These are phyloP conservation scores for Penicillium sp. DNA, from an alignment of 2,329 filamentous ascomycete species.

Conservation along the genomic window DNA sequence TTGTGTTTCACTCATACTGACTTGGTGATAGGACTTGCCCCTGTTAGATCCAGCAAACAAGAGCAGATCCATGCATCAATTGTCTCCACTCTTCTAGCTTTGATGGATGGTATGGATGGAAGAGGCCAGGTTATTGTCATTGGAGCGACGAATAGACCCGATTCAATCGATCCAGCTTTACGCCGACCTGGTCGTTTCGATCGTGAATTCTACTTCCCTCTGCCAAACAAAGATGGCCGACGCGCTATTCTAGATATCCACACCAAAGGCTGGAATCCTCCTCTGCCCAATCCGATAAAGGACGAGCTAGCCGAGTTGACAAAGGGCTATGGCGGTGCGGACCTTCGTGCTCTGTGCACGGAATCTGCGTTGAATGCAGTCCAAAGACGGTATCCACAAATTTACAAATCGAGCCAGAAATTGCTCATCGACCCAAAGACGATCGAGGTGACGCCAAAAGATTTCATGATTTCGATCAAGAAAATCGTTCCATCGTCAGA, in stretches of 20 bases:
- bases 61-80: slow-evolving; percentile 99
- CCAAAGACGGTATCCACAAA: slow-evolving; percentile 91
- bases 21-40: slow-evolving; percentile 61
- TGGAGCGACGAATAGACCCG: slow-evolving; percentile 94
- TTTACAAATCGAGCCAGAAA: slow-evolving; percentile 87
- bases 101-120: slow-evolving; percentile 99
- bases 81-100: slow-evolving; percentile 83
- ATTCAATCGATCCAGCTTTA: slow-evolving; percentile 94
- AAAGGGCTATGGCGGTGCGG: slow-evolving; percentile 94
- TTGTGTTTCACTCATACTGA: slow-evolving; percentile 1
- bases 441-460: slow-evolving; percentile 83
- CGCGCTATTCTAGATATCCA: slow-evolving; percentile 91
- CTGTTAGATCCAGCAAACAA: slow-evolving; percentile 94
- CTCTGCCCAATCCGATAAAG: slow-evolving; percentile 73
- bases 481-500: slow-evolving; percentile 96
- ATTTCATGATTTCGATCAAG: slow-evolving; percentile 96
- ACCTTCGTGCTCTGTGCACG: slow-evolving; percentile 88
- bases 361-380: slow-evolving; percentile 95
- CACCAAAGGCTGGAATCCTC: slow-evolving; percentile 84
- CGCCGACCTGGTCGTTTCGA: slow-evolving; percentile 92
- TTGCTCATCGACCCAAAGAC: slow-evolving; percentile 79
- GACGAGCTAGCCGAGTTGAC: slow-evolving; percentile 76
- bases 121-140: slow-evolving; percentile 97
- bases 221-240: slow-evolving; percentile 76
- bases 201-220: slow-evolving; percentile 94